These are phyloP conservation scores for Mucor saturninus DNA, from an alignment of 371 early-diverging fungal genomes.

Conservation along the genomic window DNA sequence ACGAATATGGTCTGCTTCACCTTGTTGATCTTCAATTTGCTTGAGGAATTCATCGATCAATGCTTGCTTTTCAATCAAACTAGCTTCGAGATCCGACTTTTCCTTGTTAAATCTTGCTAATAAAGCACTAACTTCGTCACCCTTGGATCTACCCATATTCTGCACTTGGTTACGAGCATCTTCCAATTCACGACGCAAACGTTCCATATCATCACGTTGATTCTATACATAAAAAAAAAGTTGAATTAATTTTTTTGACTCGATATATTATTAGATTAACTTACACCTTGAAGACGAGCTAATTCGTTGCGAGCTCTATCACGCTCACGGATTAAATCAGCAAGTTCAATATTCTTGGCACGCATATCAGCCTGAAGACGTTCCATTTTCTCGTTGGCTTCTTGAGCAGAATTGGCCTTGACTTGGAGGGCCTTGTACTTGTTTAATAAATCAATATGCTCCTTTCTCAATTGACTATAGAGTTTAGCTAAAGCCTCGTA, in stretches of 20 bases:
- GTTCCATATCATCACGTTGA: constrained; percentile 79
- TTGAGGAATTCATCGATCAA: constrained; percentile 67
- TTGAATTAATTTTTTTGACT: no score
- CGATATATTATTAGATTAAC: neutral
- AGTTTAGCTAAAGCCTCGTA: constrained; percentile 92
- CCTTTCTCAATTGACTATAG: constrained; percentile 94
- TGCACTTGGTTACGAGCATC: constrained; percentile 75
- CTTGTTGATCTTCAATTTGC: constrained; percentile 70
- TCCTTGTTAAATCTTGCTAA: constrained; percentile 80
- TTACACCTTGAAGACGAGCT: constrained; percentile 62
- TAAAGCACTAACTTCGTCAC: constrained; percentile 83
- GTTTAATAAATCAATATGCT: constrained; percentile 90
- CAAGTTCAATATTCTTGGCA: constrained; percentile 81
- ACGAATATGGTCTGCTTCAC: constrained; percentile 70
- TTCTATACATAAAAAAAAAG: constrained; percentile 36
- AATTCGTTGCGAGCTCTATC: constrained; percentile 81
- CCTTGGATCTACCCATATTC: constrained; percentile 79
- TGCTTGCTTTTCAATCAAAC: constrained; percentile 53
- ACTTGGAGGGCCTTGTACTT: constrained; percentile 85
- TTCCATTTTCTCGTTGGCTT: constrained; percentile 76
- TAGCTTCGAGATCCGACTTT: constrained; percentile 77
- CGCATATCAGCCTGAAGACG: constrained; percentile 78
- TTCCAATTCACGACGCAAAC: constrained; percentile 79
- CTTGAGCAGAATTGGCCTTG: constrained; percentile 80
- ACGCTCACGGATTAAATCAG: constrained; percentile 84